These are phyloP conservation scores for Quercus suber DNA, from an alignment of 306 rosid genomes.

Conservation along the genomic window DNA sequence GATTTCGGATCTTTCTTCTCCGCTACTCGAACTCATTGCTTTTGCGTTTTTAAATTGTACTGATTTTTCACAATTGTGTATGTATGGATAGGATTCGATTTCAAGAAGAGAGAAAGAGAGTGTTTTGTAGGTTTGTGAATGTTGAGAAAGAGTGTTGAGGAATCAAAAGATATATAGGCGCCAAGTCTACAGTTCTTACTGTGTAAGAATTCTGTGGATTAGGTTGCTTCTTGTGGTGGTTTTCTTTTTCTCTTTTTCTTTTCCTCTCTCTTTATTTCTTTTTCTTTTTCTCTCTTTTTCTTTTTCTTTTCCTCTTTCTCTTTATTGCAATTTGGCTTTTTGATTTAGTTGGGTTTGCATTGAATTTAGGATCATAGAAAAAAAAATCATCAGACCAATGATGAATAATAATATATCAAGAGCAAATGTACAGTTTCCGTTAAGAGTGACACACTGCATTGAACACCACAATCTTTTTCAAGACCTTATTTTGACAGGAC, in stretches of 20 bases:
- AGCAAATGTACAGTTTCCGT: background rate
- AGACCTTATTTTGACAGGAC: background rate
- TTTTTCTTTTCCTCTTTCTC: background rate
- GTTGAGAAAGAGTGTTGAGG: background rate
- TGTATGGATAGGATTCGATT: too few relatives aligned
- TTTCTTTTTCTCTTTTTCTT: too few relatives aligned
- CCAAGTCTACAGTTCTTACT: background rate
- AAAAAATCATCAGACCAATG: too few relatives aligned
- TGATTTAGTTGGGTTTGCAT: too few relatives aligned
- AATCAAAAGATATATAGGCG: background rate
- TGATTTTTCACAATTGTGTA: too few relatives aligned
- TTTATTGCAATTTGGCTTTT: too few relatives aligned
- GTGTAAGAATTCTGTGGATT: too few relatives aligned
- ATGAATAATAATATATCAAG: background rate
- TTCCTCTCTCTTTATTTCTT: too few relatives aligned
- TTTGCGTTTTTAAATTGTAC: too few relatives aligned
- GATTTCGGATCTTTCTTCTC: conserved; percentile 71
- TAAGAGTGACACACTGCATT: background rate
- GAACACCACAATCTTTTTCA: background rate
- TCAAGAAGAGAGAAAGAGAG: background rate
- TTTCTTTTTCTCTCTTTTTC: too few relatives aligned
- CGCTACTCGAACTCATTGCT: background rate
- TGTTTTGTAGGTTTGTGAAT: background rate
- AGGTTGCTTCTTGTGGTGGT: too few relatives aligned
- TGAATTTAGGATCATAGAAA: too few relatives aligned